Percentiles rank a stretch among this genome's conserved stretches.
Conservation (phyloP, 2,329 filamentous ascomycete species). For the Penicillium sp. region DNA sequence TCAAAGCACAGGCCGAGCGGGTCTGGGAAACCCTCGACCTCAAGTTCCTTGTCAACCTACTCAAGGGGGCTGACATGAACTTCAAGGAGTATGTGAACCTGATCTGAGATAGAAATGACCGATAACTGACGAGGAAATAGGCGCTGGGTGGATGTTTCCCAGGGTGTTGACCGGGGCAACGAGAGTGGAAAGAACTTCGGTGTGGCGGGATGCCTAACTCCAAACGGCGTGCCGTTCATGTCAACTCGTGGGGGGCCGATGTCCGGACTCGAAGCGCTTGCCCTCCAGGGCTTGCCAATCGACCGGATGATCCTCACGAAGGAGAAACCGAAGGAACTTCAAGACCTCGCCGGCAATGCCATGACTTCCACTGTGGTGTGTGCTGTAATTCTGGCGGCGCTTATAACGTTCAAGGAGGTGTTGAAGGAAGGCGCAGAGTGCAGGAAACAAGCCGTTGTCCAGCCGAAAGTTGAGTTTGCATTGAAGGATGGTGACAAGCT, state of each 20-base stretch:
- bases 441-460: neutral
- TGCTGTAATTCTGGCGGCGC: constrained; percentile 57
- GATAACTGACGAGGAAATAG: constrained; percentile 21
- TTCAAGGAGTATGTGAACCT: constrained; percentile 52
- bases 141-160: constrained; percentile 62
- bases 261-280: constrained; percentile 61
- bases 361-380: constrained; percentile 75
- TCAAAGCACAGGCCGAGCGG: constrained; percentile 54
- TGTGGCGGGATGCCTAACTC: constrained; percentile 66
- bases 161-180: constrained; percentile 65
- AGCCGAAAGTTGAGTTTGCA: constrained; percentile 7
- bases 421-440: constrained; percentile 21
- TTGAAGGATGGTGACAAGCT: constrained; percentile 10
- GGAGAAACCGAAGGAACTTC: constrained; percentile 61
- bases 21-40: constrained; percentile 68
- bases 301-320: constrained; percentile 62
- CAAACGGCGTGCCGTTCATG: constrained; percentile 60
- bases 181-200: constrained; percentile 51
- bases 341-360: constrained; percentile 74
- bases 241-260: constrained; percentile 61
- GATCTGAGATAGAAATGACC: neutral
- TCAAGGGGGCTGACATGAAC: constrained; percentile 55
- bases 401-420: constrained; percentile 47
- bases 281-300: constrained; percentile 67
- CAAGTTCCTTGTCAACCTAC: constrained; percentile 52